These are phyloP conservation scores for Sedum album DNA, from an alignment of 164 flowering plant species.

Conservation along the genomic window DNA sequence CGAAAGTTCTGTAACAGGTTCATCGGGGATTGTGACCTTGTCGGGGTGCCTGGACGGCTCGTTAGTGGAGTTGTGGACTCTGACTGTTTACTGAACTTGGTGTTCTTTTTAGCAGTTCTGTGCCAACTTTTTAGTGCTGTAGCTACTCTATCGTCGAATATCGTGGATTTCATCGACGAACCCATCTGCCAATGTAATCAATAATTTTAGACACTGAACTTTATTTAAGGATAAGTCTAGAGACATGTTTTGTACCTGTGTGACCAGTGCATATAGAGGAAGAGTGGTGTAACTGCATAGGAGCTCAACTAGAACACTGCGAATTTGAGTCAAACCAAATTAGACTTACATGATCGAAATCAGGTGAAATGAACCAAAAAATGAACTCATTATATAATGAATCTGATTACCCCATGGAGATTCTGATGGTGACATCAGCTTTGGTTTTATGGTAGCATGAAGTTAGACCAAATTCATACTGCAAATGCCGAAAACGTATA, in stretches of 20 bases:
- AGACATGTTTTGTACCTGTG: constrained; percentile 6
- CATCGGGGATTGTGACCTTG: constrained; percentile 33
- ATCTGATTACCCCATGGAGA: constrained; percentile 71
- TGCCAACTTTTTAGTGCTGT: constrained; percentile 38
- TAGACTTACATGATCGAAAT: not conserved
- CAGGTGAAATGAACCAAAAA: too few relatives aligned
- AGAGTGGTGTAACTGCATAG: constrained; percentile 11
- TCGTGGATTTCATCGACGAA: constrained; percentile 40
- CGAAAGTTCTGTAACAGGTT: constrained; percentile 28
- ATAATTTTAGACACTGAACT: not conserved
- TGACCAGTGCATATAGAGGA: constrained; percentile 9
- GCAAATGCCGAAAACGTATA: not conserved
- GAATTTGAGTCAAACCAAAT: not conserved
- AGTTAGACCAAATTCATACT: constrained; percentile 50
- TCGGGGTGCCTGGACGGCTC: constrained; percentile 36
- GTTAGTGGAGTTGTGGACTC: constrained; percentile 24
- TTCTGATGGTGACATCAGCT: too few relatives aligned
- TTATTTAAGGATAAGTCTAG: not conserved
- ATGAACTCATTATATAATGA: too few relatives aligned
- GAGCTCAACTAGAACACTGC: constrained; percentile 3
- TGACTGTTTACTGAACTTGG: constrained; percentile 19
- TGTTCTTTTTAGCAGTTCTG: constrained; percentile 28
- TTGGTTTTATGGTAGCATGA: constrained; percentile 71
- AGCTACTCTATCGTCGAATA: too few relatives aligned
- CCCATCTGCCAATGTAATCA: constrained; percentile 46